Base-by-base conservation (phyloP, 1,139 yeast genomes). In the Protomyces arabidopsidicola region DNA sequence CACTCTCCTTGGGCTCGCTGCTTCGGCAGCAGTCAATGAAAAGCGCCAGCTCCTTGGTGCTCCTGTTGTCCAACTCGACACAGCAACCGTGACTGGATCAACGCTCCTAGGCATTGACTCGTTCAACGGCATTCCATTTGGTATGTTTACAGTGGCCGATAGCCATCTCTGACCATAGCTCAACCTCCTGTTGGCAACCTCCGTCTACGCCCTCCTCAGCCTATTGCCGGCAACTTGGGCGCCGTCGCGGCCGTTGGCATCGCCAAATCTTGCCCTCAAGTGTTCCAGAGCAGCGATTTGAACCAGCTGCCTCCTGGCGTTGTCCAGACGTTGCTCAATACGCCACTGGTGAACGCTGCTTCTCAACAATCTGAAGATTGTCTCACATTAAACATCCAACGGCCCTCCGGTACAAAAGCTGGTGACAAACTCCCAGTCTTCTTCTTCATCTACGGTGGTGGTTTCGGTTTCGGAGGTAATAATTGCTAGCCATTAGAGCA, bases 361-460 rank as follows among this genome's bases (percentile, higher is more conserved):
- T 53, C 64, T 67, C 34, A 50, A 9, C 31, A 53, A 66, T 72
- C 71, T 67, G 54, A 60, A 53, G 53, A 68, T 65, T 55, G 69
- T 65, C 38, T 53, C 36, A 53, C 55, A 45, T n/a, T 22, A 18
- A 38, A 16, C 34, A 36, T 39, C 24, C 31, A 18, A n/a, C 9
- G 36, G 16, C 36, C 57, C 9, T 53, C 14, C n/a, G 12, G 34
- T 9, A 34, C 51, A n/a, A 18, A 34, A 9, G 9, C 57, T 6
- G n/a, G 50, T 36, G 10, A 5, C 34, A 53, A 35, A 14, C 39
- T 45, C 10, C 45, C 64, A 2, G 63, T 48, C 20, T 18, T 45
- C 57, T 68, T 73, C 22, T 75, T 77, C 76, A 74, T 76, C 60
- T 75, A 75, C 65, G 78, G 42, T 6, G 42, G 42, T 12, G 42